phyloP scores from a whole-genome alignment of 225 moss, liverwort and hornwort genomes.

The Pleurozium schreberi region DNA sequence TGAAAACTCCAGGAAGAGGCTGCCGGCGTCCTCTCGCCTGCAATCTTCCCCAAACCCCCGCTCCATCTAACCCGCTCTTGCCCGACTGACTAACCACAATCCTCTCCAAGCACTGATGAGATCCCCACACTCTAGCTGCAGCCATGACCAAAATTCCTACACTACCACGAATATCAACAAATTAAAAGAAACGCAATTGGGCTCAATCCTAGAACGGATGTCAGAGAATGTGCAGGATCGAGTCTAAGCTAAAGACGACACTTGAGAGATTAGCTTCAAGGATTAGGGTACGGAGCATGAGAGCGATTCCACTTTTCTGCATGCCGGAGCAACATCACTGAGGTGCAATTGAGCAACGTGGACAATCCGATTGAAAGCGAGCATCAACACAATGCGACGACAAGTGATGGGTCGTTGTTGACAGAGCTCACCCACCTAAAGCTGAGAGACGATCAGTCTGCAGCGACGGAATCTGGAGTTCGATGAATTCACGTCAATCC shows the following conservation, averaged over 20 bases:
- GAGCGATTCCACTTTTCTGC: no score
- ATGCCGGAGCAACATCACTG: not conserved
- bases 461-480: no score
- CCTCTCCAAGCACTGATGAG: not conserved
- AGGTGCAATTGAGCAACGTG: not conserved
- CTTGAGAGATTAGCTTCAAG: no score
- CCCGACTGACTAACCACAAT: not conserved
- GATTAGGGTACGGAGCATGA: no score
- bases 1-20: not conserved
- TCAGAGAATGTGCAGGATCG: not conserved
- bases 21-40: not conserved
- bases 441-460: no score
- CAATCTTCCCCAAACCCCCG: not conserved
- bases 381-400: no score
- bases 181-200: not conserved
- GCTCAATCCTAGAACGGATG: not conserved
- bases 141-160: not conserved
- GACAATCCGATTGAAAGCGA: no score
- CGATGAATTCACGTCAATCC: no score
- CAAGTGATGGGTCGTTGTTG: no score
- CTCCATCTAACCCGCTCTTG: not conserved
- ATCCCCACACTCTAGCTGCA: slow-evolving; percentile 2
- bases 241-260: no score
- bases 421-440: no score
- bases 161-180: not conserved